Conservation (phyloP, 345 rosid genomes). For the Mallotus nudiflorus region DNA sequence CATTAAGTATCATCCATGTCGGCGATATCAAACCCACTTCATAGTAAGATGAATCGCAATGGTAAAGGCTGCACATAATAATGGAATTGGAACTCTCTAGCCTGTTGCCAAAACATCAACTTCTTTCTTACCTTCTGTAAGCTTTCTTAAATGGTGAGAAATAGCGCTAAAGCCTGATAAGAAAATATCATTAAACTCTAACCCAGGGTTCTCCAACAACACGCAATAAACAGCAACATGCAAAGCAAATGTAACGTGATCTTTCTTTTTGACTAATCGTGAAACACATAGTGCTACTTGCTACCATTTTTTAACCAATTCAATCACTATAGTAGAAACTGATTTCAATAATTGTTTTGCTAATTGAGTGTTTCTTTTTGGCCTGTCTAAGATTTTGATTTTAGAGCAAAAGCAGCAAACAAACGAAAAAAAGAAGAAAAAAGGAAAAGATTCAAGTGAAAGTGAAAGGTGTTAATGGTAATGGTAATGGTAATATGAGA, state of each 20-base stretch:
- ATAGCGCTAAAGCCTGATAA: constrained; percentile 66
- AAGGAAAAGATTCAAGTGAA: too few species aligned
- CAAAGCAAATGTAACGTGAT: constrained; percentile 74
- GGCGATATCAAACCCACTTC: constrained; percentile 85
- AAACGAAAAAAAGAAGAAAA: too few species aligned
- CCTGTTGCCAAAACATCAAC: constrained; percentile 29
- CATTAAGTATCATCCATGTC: constrained; percentile 95
- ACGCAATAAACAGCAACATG: constrained; percentile 73
- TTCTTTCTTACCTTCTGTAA: constrained; percentile 41
- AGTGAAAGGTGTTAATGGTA: too few species aligned
- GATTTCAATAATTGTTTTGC: too few species aligned
- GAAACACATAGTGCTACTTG: too few species aligned
- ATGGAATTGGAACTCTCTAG: constrained; percentile 56
- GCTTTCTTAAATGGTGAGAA: constrained; percentile 54
- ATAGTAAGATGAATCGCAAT: constrained; percentile 81
- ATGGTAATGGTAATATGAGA: too few species aligned
- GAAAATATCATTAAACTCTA: constrained; percentile 54
- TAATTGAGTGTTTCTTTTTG: too few species aligned
- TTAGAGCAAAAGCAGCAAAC: too few species aligned
- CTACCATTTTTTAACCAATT: too few species aligned
- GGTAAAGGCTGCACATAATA: constrained; percentile 69
- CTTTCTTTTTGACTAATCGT: constrained; percentile 58
- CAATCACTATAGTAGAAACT: too few species aligned
- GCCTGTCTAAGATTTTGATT: too few species aligned
- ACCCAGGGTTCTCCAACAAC: constrained; percentile 95